A percentile compares a stretch with the other conserved stretches of the same genome.
These are phyloP conservation scores for Candida maris DNA, from an alignment of 805 yeast species.

Conservation along the genomic window DNA sequence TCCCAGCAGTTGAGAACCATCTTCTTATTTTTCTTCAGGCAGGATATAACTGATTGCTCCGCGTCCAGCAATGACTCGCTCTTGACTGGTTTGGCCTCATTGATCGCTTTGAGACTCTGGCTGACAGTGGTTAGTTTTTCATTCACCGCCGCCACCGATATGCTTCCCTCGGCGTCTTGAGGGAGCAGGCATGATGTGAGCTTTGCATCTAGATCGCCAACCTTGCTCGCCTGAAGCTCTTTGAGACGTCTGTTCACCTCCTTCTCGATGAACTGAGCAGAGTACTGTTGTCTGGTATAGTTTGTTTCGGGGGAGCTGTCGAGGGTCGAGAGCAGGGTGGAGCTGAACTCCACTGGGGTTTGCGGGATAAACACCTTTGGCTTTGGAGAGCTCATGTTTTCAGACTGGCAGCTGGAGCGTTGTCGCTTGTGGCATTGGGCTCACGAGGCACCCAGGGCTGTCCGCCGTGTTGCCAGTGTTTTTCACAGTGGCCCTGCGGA, in stretches of 20 bases:
- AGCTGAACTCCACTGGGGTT: conserved; percentile 65
- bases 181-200: conserved; percentile 40
- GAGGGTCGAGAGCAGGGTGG: conserved; percentile 59
- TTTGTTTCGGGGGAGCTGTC: conserved; percentile 60
- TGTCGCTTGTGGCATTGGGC: too few species aligned
- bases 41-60: conserved; percentile 49
- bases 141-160: conserved; percentile 26
- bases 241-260: conserved; percentile 57
- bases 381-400: conserved; percentile 30
- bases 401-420: too few species aligned
- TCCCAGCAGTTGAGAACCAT: conserved; percentile 80
- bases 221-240: conserved; percentile 50
- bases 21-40: conserved; percentile 60
- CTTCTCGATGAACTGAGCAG: conserved; percentile 63
- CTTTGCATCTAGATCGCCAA: conserved; percentile 48
- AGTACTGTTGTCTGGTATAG: conserved; percentile 65
- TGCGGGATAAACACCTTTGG: conserved; percentile 63
- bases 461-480: neutral
- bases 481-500: neutral
- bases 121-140: conserved; percentile 34
- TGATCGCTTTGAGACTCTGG: conserved; percentile 31
- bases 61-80: conserved; percentile 41
- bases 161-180: conserved; percentile 26
- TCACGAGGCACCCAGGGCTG: too few species aligned
- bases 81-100: conserved; percentile 26